These are phyloP conservation scores for Acanthamoeba healyi DNA, from an alignment of 208 protist species.

Conservation along the genomic window DNA sequence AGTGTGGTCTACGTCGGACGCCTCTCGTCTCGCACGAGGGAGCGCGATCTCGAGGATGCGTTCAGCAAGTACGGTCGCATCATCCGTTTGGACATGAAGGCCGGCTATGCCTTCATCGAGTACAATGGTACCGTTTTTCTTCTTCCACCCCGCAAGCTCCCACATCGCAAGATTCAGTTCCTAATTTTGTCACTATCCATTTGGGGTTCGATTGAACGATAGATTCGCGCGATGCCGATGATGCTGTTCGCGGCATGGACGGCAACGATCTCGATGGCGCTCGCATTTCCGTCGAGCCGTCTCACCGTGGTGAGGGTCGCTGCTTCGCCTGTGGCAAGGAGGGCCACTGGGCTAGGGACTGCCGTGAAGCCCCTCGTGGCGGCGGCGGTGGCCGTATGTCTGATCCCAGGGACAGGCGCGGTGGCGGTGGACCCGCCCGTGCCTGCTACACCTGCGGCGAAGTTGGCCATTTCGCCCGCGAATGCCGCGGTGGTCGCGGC, in stretches of 20 bases:
- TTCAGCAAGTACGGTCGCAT: slow-evolving; percentile 72
- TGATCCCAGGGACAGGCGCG: background rate
- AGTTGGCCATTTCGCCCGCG: slow-evolving; percentile 24
- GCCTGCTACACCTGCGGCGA: slow-evolving; percentile 25
- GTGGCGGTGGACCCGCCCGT: background rate
- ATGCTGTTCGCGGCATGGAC: slow-evolving; percentile 71
- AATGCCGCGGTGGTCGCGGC: too few species aligned
- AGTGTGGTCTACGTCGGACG: slow-evolving; percentile 70
- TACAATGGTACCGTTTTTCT: background rate
- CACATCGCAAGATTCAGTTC: too few species aligned
- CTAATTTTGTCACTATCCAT: too few species aligned
- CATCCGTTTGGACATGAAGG: slow-evolving; percentile 73
- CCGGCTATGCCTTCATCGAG: slow-evolving; percentile 76
- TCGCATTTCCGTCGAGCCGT: slow-evolving; percentile 47
- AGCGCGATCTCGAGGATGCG: slow-evolving; percentile 71
- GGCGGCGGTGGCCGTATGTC: background rate
- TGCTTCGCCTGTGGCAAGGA: slow-evolving; percentile 25
- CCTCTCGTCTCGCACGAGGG: slow-evolving; percentile 56
- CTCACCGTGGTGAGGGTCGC: slow-evolving; percentile 32
- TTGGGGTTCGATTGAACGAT: background rate
- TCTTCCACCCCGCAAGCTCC: too few species aligned
- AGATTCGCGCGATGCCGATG: slow-evolving; percentile 69
- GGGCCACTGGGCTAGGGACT: background rate
- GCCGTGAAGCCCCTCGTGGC: background rate
- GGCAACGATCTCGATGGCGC: slow-evolving; percentile 48